Evolutionary conservation across 176 grass and related monocot species (phyloP), one percentile per base, ranked within the genome.

Genomic region (Avena sativa): DNA sequence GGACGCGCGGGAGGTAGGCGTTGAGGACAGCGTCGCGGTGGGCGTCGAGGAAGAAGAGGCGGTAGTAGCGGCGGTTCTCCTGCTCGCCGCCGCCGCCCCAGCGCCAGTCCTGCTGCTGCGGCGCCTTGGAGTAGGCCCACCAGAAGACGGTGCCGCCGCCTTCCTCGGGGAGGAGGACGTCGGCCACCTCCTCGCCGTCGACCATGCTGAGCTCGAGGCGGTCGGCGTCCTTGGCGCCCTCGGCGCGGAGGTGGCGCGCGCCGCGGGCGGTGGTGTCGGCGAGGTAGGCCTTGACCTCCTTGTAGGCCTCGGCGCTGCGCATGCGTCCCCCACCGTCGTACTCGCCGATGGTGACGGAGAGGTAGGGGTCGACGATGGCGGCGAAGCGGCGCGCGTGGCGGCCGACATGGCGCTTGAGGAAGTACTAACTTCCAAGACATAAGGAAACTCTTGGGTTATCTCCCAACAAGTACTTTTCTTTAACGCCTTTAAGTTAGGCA

Each of bases 271-370:
- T 84, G 20, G 82, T 32, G 0, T 16, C 50, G 86, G 74, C 74
- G 21, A 93, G 89, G 83, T 93, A 93, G 9, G 88, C 82, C 48
- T 93, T 85, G 30, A 91, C 68, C 88, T 87, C 92, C 49, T 82
- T 20, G 79, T 71, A 90, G 1, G 79, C 79, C 2, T 90, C 88
- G 92, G 83, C 90, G 66, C 92, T 79, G 65, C 17, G 52, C 65
- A 88, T 74, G 12, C 49, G 49, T 10, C 49, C 49, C 49, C 47
- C 49, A 44, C 88, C 92, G 26, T 84, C 73, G 82, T 88, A 79
- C 79, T 93, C 86, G 65, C 67, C 5, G 83, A 93, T 70, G 63
- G 86, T 86, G 2, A 93, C 80, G 9, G 86, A 81, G 7, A 86
- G 20, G 79, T 91, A 93, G 0, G 92, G 92, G 83, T 93, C 84